Conservation (phyloP, 352 stramenopile genomes). For the Globisporangium spiculum region DNA sequence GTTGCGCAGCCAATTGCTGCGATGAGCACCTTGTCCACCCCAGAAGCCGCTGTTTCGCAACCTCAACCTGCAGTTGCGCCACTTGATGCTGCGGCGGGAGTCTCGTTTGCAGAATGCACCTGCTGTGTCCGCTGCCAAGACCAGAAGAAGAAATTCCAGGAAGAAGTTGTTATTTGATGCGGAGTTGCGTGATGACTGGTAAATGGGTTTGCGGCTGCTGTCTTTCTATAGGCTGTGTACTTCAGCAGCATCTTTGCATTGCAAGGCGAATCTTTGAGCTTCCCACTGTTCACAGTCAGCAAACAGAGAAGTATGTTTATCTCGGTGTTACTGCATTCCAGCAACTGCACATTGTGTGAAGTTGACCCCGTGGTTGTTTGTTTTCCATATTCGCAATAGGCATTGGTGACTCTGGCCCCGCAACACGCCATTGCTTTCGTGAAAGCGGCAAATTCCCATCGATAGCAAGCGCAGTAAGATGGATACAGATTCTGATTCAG, state of each 20-base stretch:
- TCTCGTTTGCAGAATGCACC: not conserved
- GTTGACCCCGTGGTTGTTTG: too few species aligned
- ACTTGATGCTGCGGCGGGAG: not conserved
- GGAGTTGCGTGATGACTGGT: not conserved
- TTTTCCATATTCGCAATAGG: too few species aligned
- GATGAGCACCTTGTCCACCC: not conserved
- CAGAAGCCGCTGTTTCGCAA: not conserved
- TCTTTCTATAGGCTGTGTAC: not conserved
- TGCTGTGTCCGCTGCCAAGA: conserved; percentile 7
- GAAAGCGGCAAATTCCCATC: too few species aligned
- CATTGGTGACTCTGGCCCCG: too few species aligned
- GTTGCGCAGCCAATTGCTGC: not conserved
- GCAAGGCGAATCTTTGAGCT: not conserved
- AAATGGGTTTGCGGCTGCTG: not conserved
- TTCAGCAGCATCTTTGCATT: not conserved
- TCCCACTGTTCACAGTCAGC: not conserved
- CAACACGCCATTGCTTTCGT: too few species aligned
- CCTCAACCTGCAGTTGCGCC: not conserved
- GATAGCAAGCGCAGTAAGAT: not conserved
- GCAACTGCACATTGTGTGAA: too few species aligned
- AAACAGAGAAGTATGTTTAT: not conserved
- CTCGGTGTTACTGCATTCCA: not conserved
- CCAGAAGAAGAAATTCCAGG: conserved; percentile 1
- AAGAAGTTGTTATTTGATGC: not conserved
- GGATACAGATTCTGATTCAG: not conserved